These are phyloP conservation scores for Pseudotsuga menziesii DNA, from an alignment of 75 land plant genomes.

Conservation along the genomic window DNA sequence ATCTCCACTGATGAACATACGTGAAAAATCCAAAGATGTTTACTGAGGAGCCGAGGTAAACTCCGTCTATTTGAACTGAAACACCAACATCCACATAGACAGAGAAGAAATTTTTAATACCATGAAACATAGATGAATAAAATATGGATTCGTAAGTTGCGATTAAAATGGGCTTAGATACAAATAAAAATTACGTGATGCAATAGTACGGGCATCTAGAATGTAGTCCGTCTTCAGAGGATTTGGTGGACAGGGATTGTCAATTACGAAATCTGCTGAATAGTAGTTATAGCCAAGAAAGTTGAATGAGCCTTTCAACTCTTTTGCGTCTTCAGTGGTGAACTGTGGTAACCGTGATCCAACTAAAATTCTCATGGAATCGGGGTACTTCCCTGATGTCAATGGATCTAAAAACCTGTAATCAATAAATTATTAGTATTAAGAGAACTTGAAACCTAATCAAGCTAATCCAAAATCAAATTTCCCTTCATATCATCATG, in stretches of 20 bases:
- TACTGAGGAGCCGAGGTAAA: slow-evolving; percentile 46
- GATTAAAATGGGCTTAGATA: not conserved
- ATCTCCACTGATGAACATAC: too few relatives aligned
- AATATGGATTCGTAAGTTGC: slow-evolving; percentile 6
- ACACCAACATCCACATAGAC: not conserved
- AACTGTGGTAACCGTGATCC: slow-evolving; percentile 51
- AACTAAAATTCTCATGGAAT: slow-evolving; percentile 34
- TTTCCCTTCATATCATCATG: too few relatives aligned
- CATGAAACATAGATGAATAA: not conserved
- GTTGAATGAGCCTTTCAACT: slow-evolving; percentile 38
- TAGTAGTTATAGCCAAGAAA: slow-evolving; percentile 47
- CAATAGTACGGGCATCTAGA: not conserved
- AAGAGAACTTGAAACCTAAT: too few relatives aligned
- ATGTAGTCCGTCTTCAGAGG: not conserved
- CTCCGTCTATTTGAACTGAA: slow-evolving; percentile 25
- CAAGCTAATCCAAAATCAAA: too few relatives aligned
- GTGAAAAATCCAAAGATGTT: not conserved
- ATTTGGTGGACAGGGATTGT: not conserved
- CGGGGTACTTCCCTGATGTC: slow-evolving; percentile 38
- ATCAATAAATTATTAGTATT: not conserved
- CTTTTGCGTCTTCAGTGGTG: slow-evolving; percentile 28
- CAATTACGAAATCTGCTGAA: slow-evolving; percentile 13
- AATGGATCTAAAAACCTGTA: slow-evolving; percentile 58
- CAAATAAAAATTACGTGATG: slow-evolving; percentile 11
- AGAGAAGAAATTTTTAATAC: not conserved